Evolutionary conservation across 768 basidiomycete species (phyloP).

Genomic region (Podaxis sp.): DNA sequence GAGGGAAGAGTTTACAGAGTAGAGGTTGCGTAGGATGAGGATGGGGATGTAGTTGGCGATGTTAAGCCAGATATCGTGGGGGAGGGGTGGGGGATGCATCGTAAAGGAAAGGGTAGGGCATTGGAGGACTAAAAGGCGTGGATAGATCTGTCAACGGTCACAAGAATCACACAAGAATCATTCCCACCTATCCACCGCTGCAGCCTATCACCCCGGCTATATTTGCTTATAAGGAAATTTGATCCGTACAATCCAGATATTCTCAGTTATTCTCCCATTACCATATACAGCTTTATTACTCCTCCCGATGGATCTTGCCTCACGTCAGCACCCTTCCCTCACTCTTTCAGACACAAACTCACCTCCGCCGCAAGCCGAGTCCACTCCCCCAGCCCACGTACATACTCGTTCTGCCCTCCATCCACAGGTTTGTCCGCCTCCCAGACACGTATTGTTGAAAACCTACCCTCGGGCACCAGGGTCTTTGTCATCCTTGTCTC

Average conservation of each 20-base stretch:
- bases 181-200: not conserved
- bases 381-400: conserved; percentile 71
- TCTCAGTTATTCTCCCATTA: not conserved
- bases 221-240: not conserved
- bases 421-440: conserved; percentile 71
- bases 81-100: conserved; percentile 6
- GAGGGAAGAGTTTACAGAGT: conserved; percentile 37
- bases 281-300: conserved; percentile 10
- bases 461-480: conserved; percentile 51
- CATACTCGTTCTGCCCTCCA: conserved; percentile 70
- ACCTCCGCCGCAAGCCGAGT: conserved; percentile 64
- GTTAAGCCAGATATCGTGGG: conserved; percentile 37
- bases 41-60: conserved; percentile 35
- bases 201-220: not conserved
- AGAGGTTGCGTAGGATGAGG: conserved; percentile 31
- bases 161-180: no score
- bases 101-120: not conserved
- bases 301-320: conserved; percentile 5
- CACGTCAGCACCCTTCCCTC: not conserved
- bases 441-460: conserved; percentile 75
- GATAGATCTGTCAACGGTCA: conserved; percentile 6
- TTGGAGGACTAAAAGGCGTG: not conserved
- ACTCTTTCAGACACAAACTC: conserved; percentile 16
- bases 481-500: no score
- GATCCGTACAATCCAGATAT: not conserved